Percentiles rank a stretch among this genome's conserved stretches.
These are phyloP conservation scores for Colletotrichum salicis DNA, from an alignment of 2,329 filamentous ascomycete species.

Conservation along the genomic window DNA sequence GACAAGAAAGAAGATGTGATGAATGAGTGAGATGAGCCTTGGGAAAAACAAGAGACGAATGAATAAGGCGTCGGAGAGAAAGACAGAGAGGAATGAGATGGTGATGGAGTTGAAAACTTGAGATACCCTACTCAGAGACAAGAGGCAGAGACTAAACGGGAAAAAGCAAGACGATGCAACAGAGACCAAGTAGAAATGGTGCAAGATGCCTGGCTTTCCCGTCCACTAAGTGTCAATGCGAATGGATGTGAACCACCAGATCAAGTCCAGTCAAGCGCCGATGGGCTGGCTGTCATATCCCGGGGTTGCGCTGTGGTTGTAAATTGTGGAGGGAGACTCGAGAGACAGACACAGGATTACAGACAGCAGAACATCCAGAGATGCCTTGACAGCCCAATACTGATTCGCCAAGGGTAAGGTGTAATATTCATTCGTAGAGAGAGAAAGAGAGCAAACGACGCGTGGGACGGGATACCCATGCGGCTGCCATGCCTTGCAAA, in stretches of 20 bases:
- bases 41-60: no score
- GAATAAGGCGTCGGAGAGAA: not conserved
- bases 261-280: not conserved
- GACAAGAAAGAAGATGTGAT: not conserved
- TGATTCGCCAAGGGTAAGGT: no score
- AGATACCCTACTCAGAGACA: not conserved
- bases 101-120: not conserved
- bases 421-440: not conserved
- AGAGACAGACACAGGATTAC: not conserved
- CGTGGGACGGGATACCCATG: not conserved
- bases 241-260: not conserved
- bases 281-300: not conserved
- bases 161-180: not conserved
- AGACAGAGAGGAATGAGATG: constrained; percentile 1
- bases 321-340: not conserved
- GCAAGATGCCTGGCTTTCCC: not conserved
- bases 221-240: not conserved
- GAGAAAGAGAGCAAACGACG: not conserved
- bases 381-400: not conserved
- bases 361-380: not conserved
- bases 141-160: not conserved
- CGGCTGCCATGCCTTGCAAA: not conserved
- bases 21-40: not conserved
- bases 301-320: not conserved
- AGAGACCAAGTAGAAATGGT: not conserved